Base-by-base conservation (phyloP, 192 early-diverging fungal species). In the Phycomyces nitens region DNA sequence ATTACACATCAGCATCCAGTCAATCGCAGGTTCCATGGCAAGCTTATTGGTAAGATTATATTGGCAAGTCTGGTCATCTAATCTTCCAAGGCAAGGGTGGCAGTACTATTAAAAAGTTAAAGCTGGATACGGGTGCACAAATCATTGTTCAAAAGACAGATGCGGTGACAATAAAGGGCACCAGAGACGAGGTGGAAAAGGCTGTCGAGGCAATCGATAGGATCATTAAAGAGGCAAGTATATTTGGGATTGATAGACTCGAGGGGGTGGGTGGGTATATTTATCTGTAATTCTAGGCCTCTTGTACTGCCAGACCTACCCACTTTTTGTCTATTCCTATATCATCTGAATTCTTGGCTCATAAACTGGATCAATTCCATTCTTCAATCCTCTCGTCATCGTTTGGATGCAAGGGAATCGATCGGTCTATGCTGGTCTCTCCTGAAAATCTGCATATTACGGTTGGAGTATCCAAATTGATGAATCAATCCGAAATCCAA, bases 131-230 rank as follows among this genome's bases (percentile, higher is more conserved):
- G 1, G 70, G 70, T 1, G 65, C 70, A 16, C 64, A 64, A 16
- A 72, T 72, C 41, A 64, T 66, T 57, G 24, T 72, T 4, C 59
- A 66, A 49, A 64, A 64, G 14, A 44, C 50, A 27, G 70, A 72
- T 58, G 3, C 42, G 15, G 54, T 72, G 15, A 58, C 50, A 53
- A 66, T 72, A 5, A 72, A 72, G 52, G 70, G 70, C n/a, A 65
- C 64, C 16, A 40, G 50, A 20, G 70, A 72, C 18, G 66, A 72
- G 11, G 58, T 72, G 10, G 64, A 65, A 14, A 7, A 40, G 23
- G 70, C 70, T 6, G 61, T 54, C 14, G 21, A 53, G 2, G 64
- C 60, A 4, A 72, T 72, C 15, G 70, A 72, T 34, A 34, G 39
- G 12, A 22, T 60, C 10, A 40, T 72, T 4, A 53, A 66, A 57